Evolutionary conservation across 495 filamentous ascomycete species (phyloP).

Genomic region (Lindgomyces ingoldianus): DNA sequence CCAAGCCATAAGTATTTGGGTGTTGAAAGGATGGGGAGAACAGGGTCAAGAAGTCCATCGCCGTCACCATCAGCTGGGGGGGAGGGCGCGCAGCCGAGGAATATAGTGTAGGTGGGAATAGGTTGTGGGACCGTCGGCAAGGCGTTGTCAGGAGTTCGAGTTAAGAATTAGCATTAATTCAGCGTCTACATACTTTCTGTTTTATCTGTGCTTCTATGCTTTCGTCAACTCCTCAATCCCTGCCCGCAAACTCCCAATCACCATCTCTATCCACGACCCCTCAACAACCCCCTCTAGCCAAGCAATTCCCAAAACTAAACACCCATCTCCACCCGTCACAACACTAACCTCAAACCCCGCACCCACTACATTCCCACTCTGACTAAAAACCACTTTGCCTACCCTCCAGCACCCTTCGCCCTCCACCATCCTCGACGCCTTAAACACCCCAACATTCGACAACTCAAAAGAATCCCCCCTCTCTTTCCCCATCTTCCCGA

Average conservation of each 20-base stretch:
- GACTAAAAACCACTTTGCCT: constrained; percentile 49
- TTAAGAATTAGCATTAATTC: no score
- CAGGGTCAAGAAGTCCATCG: no score
- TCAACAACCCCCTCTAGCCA: constrained; percentile 38
- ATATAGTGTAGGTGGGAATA: no score
- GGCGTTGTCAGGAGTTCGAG: no score
- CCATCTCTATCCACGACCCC: constrained; percentile 1
- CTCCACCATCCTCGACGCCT: constrained; percentile 13
- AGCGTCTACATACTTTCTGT: no score
- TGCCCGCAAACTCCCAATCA: constrained; percentile 3
- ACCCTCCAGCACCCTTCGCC: constrained; percentile 35
- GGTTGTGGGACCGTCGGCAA: no score
- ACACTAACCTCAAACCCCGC: constrained; percentile 46
- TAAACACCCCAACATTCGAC: constrained; percentile 51
- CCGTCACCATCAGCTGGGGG: no score
- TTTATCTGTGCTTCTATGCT: no score
- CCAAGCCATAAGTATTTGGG: no score
- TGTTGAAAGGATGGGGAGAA: no score
- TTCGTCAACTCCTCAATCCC: constrained; percentile 1
- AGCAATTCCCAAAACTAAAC: constrained; percentile 43
- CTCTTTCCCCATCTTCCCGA: constrained; percentile 43
- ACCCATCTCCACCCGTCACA: constrained; percentile 43
- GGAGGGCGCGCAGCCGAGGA: no score
- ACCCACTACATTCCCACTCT: constrained; percentile 50
- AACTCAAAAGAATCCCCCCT: constrained; percentile 48